Evolutionary conservation across 139 green algal species (phyloP).

Genomic region (Tetradesmus obliquus): DNA sequence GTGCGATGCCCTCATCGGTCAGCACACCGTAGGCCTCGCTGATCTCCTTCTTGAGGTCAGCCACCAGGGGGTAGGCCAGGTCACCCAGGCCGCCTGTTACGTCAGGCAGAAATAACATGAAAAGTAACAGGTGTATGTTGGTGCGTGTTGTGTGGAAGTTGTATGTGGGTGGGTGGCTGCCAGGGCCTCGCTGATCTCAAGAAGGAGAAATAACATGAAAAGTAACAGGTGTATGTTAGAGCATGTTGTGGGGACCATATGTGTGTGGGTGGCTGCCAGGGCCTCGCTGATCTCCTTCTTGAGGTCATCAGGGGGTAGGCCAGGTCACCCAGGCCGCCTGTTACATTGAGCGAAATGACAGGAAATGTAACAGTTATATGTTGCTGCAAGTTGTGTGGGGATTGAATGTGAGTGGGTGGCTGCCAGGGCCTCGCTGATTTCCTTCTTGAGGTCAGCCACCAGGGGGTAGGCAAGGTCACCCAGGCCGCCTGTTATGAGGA

Average conservation of each 20-base stretch:
- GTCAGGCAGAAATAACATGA: not conserved
- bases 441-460: conserved; percentile 97
- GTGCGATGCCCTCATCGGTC: conserved; percentile 74
- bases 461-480: conserved; percentile 97
- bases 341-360: not conserved
- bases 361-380: not conserved
- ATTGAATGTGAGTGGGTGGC: too few species aligned
- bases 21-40: conserved; percentile 51
- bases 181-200: conserved; percentile 75
- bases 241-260: too few species aligned
- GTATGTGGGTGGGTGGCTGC: not conserved
- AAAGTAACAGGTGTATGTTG: not conserved
- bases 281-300: conserved; percentile 90
- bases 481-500: conserved; percentile 72
- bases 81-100: conserved; percentile 88
- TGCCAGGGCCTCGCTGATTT: conserved; percentile 71
- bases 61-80: conserved; percentile 96
- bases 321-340: conserved; percentile 93
- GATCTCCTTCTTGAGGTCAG: conserved; percentile 97
- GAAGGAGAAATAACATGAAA: not conserved
- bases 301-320: conserved; percentile 98
- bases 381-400: too few species aligned
- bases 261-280: too few species aligned
- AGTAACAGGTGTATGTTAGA: not conserved
- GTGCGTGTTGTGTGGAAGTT: too few species aligned